These are phyloP conservation scores for Trichophyton verrucosum DNA, from an alignment of 2,329 filamentous ascomycete species.

Conservation along the genomic window DNA sequence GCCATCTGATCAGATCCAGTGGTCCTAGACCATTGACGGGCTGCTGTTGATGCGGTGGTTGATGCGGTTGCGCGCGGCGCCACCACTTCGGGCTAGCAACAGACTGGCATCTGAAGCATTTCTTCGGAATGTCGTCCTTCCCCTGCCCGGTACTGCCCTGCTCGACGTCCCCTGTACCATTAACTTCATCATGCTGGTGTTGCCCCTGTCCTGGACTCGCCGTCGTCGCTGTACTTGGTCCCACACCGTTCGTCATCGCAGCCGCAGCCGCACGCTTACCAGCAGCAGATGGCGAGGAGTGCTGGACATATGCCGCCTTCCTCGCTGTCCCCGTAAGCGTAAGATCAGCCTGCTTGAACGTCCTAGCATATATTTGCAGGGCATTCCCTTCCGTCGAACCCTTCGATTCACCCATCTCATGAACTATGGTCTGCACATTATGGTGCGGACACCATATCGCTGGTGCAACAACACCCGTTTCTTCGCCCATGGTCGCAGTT, in stretches of 20 bases:
- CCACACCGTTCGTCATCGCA: constrained; percentile 1
- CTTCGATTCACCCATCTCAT: constrained; percentile 65
- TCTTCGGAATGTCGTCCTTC: constrained; percentile 22
- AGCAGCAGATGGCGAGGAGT: constrained; percentile 39
- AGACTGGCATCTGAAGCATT: constrained; percentile 32
- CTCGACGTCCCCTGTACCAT: constrained; percentile 9
- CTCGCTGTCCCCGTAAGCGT: constrained; percentile 82
- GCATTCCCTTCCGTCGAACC: constrained; percentile 54
- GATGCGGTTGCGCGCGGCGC: constrained; percentile 22
- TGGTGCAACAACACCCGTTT: constrained; percentile 72
- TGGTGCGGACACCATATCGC: constrained; percentile 89
- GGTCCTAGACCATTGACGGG: constrained; percentile 5
- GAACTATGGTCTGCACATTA: constrained; percentile 57
- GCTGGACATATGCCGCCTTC: constrained; percentile 61
- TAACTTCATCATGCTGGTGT: constrained; percentile 3
- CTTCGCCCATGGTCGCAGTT: constrained; percentile 67
- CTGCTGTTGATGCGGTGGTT: background rate
- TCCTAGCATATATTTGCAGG: constrained; percentile 73
- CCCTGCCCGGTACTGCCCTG: constrained; percentile 16
- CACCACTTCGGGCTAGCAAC: constrained; percentile 47
- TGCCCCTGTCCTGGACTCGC: constrained; percentile 1
- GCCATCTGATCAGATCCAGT: background rate
- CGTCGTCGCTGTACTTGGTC: background rate
- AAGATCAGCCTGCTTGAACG: constrained; percentile 89
- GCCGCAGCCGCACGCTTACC: constrained; percentile 31